A percentile compares a stretch with the other conserved stretches of the same genome.
These are phyloP conservation scores for Phytophthora pistaciae DNA, from an alignment of 352 stramenopile genomes.

Conservation along the genomic window DNA sequence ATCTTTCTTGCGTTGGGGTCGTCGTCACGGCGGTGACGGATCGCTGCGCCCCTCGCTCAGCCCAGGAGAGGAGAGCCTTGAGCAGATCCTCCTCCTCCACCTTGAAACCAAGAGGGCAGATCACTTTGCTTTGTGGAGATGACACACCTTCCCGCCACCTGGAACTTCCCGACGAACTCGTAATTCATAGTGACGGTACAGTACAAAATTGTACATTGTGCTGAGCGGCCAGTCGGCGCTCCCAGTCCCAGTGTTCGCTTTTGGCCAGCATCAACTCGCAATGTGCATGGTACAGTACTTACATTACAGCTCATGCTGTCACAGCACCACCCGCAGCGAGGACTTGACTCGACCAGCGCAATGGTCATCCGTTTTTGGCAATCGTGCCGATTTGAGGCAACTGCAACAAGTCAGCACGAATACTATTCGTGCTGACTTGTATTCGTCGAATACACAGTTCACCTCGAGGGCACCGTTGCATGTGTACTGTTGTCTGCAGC, in stretches of 20 bases:
- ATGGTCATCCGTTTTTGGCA: slow-evolving; percentile 14
- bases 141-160: not conserved
- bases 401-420: not conserved
- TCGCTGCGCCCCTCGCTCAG: not conserved
- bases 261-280: too few species aligned
- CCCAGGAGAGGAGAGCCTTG: not conserved
- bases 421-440: too few species aligned
- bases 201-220: too few species aligned
- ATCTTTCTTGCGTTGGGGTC: slow-evolving; percentile 1
- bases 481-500: not conserved
- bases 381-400: slow-evolving; percentile 7
- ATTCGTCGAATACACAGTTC: not conserved
- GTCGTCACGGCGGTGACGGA: not conserved
- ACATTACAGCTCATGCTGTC: not conserved
- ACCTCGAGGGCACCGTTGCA: slow-evolving; percentile 1
- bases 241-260: too few species aligned
- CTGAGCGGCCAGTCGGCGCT: too few species aligned
- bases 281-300: too few species aligned
- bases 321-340: not conserved
- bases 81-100: not conserved
- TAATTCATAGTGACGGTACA: too few species aligned
- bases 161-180: not conserved
- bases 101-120: not conserved
- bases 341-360: slow-evolving; percentile 3
- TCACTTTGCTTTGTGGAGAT: not conserved